Conservation (phyloP, 768 basidiomycete genomes). For the Trametes cingulata region DNA sequence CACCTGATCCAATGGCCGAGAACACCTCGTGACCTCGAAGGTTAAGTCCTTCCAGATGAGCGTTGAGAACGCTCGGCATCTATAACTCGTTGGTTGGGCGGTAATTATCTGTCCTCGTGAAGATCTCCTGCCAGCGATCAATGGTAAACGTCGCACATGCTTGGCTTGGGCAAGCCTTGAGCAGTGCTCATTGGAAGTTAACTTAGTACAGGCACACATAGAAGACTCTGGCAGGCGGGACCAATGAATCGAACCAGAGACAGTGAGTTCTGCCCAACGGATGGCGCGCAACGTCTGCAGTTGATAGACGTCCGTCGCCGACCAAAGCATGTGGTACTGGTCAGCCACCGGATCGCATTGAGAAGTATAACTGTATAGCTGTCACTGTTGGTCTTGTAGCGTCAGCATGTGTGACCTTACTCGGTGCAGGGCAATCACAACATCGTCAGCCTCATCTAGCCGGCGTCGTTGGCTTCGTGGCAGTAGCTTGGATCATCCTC, state of each 20-base stretch:
- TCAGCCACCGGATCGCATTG: too few species aligned
- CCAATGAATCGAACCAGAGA: not conserved
- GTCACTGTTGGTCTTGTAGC: too few species aligned
- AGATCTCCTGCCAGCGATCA: conserved; percentile 6
- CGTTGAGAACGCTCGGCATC: conserved; percentile 4
- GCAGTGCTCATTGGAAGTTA: conserved; percentile 9
- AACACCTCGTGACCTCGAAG: conserved; percentile 9
- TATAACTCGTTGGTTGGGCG: not conserved
- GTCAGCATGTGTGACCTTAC: too few species aligned
- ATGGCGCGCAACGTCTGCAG: too few species aligned
- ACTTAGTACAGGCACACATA: conserved; percentile 9
- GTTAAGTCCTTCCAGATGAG: conserved; percentile 3
- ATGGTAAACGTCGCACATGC: conserved; percentile 6
- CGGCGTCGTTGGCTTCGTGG: not conserved
- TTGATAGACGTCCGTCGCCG: too few species aligned
- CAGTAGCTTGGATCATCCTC: conserved; percentile 5
- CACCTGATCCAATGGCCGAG: not conserved
- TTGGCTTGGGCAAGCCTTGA: not conserved
- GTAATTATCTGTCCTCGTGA: conserved; percentile 1
- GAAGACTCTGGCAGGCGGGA: not conserved
- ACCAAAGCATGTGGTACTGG: too few species aligned
- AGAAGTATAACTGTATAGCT: too few species aligned
- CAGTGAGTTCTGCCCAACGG: too few species aligned
- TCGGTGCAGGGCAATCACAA: too few species aligned
- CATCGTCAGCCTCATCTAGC: too few species aligned